Evolutionary conservation across 2,329 filamentous ascomycete genomes (phyloP).

Genomic region (Fusarium praegraminearum): DNA sequence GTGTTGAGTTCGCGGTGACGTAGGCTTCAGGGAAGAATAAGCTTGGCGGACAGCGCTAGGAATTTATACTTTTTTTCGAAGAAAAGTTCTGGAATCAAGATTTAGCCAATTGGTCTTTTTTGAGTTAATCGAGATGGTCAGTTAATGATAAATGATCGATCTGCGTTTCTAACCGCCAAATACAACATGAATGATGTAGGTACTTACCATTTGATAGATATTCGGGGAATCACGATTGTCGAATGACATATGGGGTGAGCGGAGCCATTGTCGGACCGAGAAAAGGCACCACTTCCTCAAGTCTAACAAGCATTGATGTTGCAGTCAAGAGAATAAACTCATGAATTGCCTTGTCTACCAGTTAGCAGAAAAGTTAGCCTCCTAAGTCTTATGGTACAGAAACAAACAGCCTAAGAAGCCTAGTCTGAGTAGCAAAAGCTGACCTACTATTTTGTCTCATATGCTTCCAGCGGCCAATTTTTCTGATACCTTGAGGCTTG

Average conservation of each 20-base stretch:
- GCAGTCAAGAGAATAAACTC: conserved; percentile 5
- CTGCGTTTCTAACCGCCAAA: not conserved
- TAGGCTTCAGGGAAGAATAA: conserved; percentile 17
- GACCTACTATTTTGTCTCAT: too few species aligned
- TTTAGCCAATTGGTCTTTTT: not conserved
- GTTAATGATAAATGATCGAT: not conserved
- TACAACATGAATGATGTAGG: not conserved
- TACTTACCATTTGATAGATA: not conserved
- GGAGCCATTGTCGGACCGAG: conserved; percentile 28
- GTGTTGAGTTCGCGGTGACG: conserved; percentile 33
- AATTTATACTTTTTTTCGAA: conserved; percentile 7
- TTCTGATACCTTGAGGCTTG: too few species aligned
- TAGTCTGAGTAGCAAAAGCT: too few species aligned
- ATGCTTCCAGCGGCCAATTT: too few species aligned
- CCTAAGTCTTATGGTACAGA: too few species aligned
- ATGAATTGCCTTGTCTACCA: conserved; percentile 4
- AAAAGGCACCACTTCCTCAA: not conserved
- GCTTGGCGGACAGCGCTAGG: conserved; percentile 30
- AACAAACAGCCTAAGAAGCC: too few species aligned
- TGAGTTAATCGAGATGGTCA: not conserved
- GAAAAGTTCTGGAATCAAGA: not conserved
- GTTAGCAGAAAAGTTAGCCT: too few species aligned
- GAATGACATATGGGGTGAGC: conserved; percentile 21
- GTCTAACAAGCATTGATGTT: conserved; percentile 4
- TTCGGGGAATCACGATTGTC: conserved; percentile 7